A percentile compares a stretch with the other conserved stretches of the same genome.
Evolutionary conservation across 768 basidiomycete genomes (phyloP).

Genomic region (Pulveroboletus sp.): DNA sequence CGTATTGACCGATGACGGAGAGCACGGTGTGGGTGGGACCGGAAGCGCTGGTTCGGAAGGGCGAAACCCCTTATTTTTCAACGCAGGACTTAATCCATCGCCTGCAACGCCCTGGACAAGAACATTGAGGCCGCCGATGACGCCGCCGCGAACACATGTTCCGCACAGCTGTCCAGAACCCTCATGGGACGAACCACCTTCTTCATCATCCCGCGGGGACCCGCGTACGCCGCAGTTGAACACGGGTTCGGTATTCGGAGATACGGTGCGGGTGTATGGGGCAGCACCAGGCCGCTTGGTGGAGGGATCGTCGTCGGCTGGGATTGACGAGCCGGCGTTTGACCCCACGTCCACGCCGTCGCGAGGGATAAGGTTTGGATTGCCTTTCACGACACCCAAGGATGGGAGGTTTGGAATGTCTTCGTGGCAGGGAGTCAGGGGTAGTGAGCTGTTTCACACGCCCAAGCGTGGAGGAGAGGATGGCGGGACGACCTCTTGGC

Average conservation of each 20-base stretch:
- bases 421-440: constrained; percentile 19
- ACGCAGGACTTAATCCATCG: constrained; percentile 48
- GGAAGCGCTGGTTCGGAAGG: constrained; percentile 28
- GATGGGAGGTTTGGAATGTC: constrained; percentile 38
- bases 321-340: constrained; percentile 54
- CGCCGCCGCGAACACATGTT: constrained; percentile 38
- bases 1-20: constrained; percentile 56
- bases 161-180: constrained; percentile 33
- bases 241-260: constrained; percentile 27
- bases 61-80: constrained; percentile 57
- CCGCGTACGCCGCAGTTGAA: constrained; percentile 52
- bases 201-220: constrained; percentile 44
- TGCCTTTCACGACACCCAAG: constrained; percentile 62
- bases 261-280: constrained; percentile 37
- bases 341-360: constrained; percentile 80
- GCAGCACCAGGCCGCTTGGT: constrained; percentile 35
- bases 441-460: constrained; percentile 48
- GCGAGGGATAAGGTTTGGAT: constrained; percentile 62
- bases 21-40: not conserved
- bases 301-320: constrained; percentile 22
- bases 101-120: constrained; percentile 48
- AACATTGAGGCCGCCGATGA: constrained; percentile 38
- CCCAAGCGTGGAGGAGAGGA: constrained; percentile 38
- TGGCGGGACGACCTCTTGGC: constrained; percentile 9
- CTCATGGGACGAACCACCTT: constrained; percentile 41